A percentile compares a stretch with the other conserved stretches of the same genome.
Conservation (phyloP, 2,329 filamentous ascomycete genomes). For the Alternaria angustiovoidea region DNA sequence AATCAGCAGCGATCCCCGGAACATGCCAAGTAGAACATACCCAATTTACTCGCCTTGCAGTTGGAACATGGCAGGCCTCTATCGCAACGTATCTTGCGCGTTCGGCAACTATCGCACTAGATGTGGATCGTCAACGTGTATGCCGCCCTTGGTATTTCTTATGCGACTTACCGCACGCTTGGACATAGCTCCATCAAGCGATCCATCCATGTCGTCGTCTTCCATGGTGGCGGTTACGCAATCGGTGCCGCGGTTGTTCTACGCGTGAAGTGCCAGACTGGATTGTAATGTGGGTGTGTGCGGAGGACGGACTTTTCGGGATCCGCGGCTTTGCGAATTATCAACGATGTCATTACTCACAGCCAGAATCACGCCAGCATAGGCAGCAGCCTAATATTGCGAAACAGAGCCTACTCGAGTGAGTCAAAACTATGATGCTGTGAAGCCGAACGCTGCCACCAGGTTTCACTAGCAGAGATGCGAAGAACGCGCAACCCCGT, state of each 20-base stretch:
- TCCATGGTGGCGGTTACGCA: constrained; percentile 36
- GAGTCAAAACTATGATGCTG: background rate
- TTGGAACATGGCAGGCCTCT: constrained; percentile 47
- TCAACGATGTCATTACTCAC: constrained; percentile 26
- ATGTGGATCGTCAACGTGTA: constrained; percentile 11
- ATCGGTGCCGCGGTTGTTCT: constrained; percentile 19
- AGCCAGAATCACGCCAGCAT: background rate
- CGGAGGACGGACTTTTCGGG: constrained; percentile 26
- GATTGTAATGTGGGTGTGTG: constrained; percentile 13
- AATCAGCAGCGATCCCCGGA: constrained; percentile 14
- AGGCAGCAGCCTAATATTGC: background rate
- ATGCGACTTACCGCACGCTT: constrained; percentile 42
- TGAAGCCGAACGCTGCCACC: background rate
- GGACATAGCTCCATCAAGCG: constrained; percentile 34
- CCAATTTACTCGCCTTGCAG: constrained; percentile 47
- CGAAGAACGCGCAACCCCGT: constrained; percentile 15
- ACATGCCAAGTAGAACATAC: constrained; percentile 27
- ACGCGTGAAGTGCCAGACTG: constrained; percentile 24
- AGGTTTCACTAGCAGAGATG: background rate
- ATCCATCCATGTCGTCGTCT: constrained; percentile 40
- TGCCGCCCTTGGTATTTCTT: background rate
- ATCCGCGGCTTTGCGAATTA: constrained; percentile 14
- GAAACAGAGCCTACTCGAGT: background rate
- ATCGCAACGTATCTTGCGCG: constrained; percentile 48
- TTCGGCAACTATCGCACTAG: constrained; percentile 48